These are phyloP conservation scores for Hypoxylon trugodes DNA, from an alignment of 495 filamentous ascomycete genomes.

Conservation along the genomic window DNA sequence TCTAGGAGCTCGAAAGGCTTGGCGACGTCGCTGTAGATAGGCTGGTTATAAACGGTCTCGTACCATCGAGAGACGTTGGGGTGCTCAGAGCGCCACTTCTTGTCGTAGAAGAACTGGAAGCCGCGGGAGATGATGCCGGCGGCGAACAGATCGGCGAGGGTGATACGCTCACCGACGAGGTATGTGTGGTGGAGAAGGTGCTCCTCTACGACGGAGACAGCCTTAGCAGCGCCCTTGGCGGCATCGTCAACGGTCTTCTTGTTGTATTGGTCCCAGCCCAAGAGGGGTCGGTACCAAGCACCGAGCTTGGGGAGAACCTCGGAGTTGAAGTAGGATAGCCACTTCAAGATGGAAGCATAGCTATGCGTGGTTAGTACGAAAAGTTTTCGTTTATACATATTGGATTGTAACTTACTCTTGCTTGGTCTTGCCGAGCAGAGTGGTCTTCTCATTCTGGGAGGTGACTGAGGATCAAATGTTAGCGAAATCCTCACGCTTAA, in stretches of 20 bases:
- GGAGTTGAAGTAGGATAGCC: slow-evolving; percentile 87
- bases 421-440: slow-evolving; percentile 98
- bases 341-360: slow-evolving; percentile 94
- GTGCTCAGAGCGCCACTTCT: slow-evolving; percentile 80
- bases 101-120: slow-evolving; percentile 90
- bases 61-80: slow-evolving; percentile 93
- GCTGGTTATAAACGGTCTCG: slow-evolving; percentile 90
- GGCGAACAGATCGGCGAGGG: slow-evolving; percentile 91
- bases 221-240: slow-evolving; percentile 70
- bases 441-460: slow-evolving; percentile 99
- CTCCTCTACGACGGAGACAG: slow-evolving; percentile 75
- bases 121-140: slow-evolving; percentile 79
- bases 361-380: slow-evolving; percentile 46
- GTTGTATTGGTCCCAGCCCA: slow-evolving; percentile 88
- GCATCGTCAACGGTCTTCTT: slow-evolving; percentile 93
- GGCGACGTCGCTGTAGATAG: slow-evolving; percentile 82
- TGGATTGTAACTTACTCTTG: slow-evolving; percentile 73
- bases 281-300: slow-evolving; percentile 87
- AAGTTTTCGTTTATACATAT: neutral
- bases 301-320: slow-evolving; percentile 81
- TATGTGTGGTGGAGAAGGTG: slow-evolving; percentile 94
- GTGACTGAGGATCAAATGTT: slow-evolving; percentile 71
- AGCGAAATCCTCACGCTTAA: slow-evolving; percentile 42
- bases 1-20: slow-evolving; percentile 79
- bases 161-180: slow-evolving; percentile 96